Evolutionary conservation across 257 asterid genomes (phyloP).

Genomic region (Capsicum baccatum): DNA sequence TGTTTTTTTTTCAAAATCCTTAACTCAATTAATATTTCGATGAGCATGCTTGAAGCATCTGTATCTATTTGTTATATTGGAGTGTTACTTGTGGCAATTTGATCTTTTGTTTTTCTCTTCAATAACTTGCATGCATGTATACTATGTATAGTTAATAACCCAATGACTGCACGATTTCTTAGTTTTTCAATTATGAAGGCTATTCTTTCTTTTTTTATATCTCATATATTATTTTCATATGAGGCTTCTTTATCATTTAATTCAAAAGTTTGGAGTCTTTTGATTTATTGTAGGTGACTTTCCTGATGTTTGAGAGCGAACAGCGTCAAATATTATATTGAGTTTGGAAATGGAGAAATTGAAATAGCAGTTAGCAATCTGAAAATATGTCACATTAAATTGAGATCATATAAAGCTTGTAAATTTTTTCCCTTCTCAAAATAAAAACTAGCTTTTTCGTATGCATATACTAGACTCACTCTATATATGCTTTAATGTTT

Average conservation of each 20-base stretch:
- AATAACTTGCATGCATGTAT: conserved; percentile 15
- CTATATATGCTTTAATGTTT: neutral
- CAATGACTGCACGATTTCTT: neutral
- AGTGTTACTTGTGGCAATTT: conserved; percentile 25
- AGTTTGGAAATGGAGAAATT: neutral
- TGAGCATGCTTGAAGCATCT: conserved; percentile 13
- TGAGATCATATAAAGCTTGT: conserved; percentile 13
- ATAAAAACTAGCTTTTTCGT: neutral
- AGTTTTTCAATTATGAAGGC: conserved; percentile 6
- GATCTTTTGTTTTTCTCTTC: conserved; percentile 18
- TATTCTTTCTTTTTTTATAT: neutral
- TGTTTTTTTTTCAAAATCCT: neutral
- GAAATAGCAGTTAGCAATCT: neutral
- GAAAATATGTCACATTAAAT: neutral
- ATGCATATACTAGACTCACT: neutral
- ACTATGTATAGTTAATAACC: neutral
- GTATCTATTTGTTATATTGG: neutral
- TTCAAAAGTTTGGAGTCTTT: neutral
- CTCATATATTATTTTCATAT: neutral
- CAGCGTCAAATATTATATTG: neutral
- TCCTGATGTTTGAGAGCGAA: neutral
- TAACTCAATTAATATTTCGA: neutral
- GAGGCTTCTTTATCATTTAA: conserved; percentile 20
- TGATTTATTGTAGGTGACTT: neutral
- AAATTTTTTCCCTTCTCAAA: neutral